Base-by-base conservation (phyloP, 768 basidiomycete species). In the Lactifluus subvellereus region DNA sequence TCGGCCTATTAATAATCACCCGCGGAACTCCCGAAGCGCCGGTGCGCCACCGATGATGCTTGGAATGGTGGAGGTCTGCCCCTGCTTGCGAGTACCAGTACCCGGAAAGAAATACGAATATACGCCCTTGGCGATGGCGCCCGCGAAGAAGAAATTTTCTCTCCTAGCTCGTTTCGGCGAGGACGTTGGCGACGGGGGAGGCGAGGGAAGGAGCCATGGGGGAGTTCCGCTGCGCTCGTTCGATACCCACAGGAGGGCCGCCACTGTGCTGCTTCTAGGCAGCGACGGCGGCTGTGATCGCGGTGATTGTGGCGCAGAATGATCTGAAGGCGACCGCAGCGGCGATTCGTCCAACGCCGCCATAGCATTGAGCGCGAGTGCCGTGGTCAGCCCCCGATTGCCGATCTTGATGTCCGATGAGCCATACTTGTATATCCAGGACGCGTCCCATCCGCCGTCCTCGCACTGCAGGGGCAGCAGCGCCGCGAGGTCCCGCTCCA, bases 361-460 rank as follows among this genome's bases (percentile, higher is more conserved):
- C 45, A 84, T 75, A 8, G 83, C 83, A 42, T 79, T 79, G 62
- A 84, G 70, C 13, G 83, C 82, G 30, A 84, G 67, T 1, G 82
- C 82, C 27, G 83, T 84, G 2, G 79, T 79, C 22, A 84, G 72
- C 0, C 84, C 83, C 6, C 80, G 77, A 70, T 84, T 84, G 13
- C 81, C 79, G 33, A 85, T 80, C 54, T 72, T 75, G 54, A 82
- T 70, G 0, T 77, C 79, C 0, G 79, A 76, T 0, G 76, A 74
- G 4, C 80, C 81, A 60, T 80, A 83, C 70, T 78, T 81, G 73
- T 82, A 85, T 20, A 85, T 73, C 81, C 82, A 84, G 1, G 84
- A 78, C 9, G 74, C 74, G 27, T 76, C 77, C 80, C 81, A 86
- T 4, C 81, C 79, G 18, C 84, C 84, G 66, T 85, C 83, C 61